Conservation (phyloP, 176 grass and related monocot species). For the Secale cereale region DNA sequence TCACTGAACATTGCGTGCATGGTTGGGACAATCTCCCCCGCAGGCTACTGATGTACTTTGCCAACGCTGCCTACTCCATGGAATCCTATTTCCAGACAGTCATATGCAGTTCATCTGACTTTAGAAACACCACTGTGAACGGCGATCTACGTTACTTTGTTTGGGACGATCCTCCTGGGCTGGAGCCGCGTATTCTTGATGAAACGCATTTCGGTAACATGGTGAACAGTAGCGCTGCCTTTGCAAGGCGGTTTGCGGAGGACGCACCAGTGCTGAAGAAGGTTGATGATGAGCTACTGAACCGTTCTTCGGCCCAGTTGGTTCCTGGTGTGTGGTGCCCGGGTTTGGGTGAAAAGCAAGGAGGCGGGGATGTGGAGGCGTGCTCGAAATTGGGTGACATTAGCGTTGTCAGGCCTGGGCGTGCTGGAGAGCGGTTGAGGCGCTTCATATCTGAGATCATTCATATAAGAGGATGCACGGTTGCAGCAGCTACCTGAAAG, state of each 20-base stretch:
- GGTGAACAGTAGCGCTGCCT: slow-evolving; percentile 51
- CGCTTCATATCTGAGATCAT: slow-evolving; percentile 38
- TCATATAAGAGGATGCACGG: slow-evolving; percentile 32
- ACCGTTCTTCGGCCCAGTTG: neutral
- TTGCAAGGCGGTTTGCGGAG: slow-evolving; percentile 64
- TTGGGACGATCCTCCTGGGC: slow-evolving; percentile 65
- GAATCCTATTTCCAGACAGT: slow-evolving; percentile 89
- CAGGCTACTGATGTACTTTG: slow-evolving; percentile 69
- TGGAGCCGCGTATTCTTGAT: slow-evolving; percentile 55
- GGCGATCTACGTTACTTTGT: slow-evolving; percentile 57
- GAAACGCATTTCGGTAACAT: slow-evolving; percentile 44
- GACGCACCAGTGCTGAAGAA: slow-evolving; percentile 47
- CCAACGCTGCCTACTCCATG: slow-evolving; percentile 54
- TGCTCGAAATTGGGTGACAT: slow-evolving; percentile 42
- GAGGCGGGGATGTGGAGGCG: neutral
- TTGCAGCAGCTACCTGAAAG: slow-evolving; percentile 21
- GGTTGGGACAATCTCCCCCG: slow-evolving; percentile 72
- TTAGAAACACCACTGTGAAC: slow-evolving; percentile 55
- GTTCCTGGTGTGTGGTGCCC: neutral
- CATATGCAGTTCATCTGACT: slow-evolving; percentile 63
- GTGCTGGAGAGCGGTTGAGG: slow-evolving; percentile 31
- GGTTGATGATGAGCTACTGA: slow-evolving; percentile 55
- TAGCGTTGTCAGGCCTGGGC: slow-evolving; percentile 36
- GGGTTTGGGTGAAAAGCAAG: slow-evolving; percentile 16
- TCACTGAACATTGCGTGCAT: slow-evolving; percentile 59